A percentile compares a stretch with the other conserved stretches of the same genome.
These are phyloP conservation scores for Polyporus arcularius DNA, from an alignment of 768 basidiomycete species.

Conservation along the genomic window DNA sequence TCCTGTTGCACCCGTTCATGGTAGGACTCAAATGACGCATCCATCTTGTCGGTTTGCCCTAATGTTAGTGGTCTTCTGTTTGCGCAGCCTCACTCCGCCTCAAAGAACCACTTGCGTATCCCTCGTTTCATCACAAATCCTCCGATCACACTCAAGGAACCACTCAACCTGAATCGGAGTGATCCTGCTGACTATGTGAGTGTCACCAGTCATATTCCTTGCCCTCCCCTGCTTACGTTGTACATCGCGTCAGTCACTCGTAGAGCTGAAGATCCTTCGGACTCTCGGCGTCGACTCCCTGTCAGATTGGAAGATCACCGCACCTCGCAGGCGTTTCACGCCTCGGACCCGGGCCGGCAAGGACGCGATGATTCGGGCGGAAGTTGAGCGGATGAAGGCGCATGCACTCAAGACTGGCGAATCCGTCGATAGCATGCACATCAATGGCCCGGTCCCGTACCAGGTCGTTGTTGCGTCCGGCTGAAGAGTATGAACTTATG, in stretches of 20 bases:
- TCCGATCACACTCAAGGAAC: constrained; percentile 34
- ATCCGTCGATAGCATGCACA: constrained; percentile 29
- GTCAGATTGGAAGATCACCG: constrained; percentile 27
- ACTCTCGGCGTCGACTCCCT: constrained; percentile 30
- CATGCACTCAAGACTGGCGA: constrained; percentile 27
- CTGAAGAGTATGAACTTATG: background rate
- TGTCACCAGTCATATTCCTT: too few species aligned
- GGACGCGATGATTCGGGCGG: constrained; percentile 27
- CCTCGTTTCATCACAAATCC: constrained; percentile 42
- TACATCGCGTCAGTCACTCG: constrained; percentile 25
- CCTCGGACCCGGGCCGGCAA: constrained; percentile 28
- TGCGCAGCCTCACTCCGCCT: constrained; percentile 34
- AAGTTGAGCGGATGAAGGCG: constrained; percentile 28
- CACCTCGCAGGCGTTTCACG: constrained; percentile 22
- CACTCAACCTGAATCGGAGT: constrained; percentile 35
- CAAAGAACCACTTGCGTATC: constrained; percentile 35
- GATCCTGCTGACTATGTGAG: constrained; percentile 30
- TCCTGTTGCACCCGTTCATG: constrained; percentile 40
- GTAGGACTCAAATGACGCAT: constrained; percentile 14
- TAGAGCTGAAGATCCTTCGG: constrained; percentile 36
- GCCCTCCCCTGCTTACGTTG: background rate
- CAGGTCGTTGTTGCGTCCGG: constrained; percentile 16
- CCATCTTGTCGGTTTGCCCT: background rate
- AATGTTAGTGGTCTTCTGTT: background rate
- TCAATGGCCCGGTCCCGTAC: constrained; percentile 29